Percentiles rank a stretch among this genome's conserved stretches.
Conservation (phyloP, 129 eudicot species). For the Helianthus annuus region DNA sequence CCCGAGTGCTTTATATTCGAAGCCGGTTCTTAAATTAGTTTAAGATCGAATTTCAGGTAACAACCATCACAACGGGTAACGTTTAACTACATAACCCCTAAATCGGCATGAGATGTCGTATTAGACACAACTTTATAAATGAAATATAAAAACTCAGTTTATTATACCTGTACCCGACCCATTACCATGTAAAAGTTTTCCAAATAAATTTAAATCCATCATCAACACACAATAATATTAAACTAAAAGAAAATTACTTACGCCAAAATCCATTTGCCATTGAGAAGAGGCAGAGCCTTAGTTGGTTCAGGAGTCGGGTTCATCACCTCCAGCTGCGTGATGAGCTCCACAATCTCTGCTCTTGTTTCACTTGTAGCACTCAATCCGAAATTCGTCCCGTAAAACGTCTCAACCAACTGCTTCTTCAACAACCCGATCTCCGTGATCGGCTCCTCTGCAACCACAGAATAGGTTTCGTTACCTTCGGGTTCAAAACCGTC, state of each 20-base stretch:
- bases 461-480: slow-evolving; percentile 26
- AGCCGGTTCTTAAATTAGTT: too few relatives aligned
- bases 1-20: too few relatives aligned
- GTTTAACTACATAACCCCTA: too few relatives aligned
- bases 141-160: too few relatives aligned
- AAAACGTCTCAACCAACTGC: slow-evolving; percentile 65
- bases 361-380: slow-evolving; percentile 82
- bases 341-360: slow-evolving; percentile 83
- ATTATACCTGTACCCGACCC: too few relatives aligned
- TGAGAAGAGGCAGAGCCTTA: slow-evolving; percentile 70
- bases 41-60: too few relatives aligned
- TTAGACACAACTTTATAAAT: too few relatives aligned
- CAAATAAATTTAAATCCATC: not conserved
- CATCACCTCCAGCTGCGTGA: slow-evolving; percentile 79
- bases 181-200: too few relatives aligned
- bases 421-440: slow-evolving; percentile 77
- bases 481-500: slow-evolving; percentile 39
- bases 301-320: slow-evolving; percentile 90
- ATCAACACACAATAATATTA: not conserved
- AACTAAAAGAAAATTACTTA: slow-evolving; percentile 31
- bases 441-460: slow-evolving; percentile 31
- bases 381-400: slow-evolving; percentile 84
- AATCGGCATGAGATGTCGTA: too few relatives aligned
- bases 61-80: too few relatives aligned
- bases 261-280: slow-evolving; percentile 96